Evolutionary conservation across 257 asterid species (phyloP).

Genomic region (Schizonepeta tenuifolia): DNA sequence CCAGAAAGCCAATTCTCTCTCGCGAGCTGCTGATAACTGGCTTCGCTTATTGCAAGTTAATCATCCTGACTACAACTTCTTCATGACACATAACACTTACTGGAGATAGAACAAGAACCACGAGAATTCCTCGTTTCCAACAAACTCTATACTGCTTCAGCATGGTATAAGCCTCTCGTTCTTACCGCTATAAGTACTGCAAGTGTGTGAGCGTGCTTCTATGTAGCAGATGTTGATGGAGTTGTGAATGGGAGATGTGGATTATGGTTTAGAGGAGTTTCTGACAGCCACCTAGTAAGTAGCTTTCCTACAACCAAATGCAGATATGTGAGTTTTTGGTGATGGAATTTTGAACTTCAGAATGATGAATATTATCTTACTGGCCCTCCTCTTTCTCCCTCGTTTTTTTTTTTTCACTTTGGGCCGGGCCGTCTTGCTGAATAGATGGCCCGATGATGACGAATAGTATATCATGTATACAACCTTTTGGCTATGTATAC

Average conservation of each 20-base stretch:
- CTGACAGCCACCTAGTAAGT: constrained; percentile 11
- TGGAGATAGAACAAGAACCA: constrained; percentile 43
- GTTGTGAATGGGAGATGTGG: constrained; percentile 10
- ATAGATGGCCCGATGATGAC: constrained; percentile 19
- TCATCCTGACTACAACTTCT: constrained; percentile 78
- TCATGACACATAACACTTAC: constrained; percentile 55
- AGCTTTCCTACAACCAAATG: constrained; percentile 21
- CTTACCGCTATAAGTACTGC: neutral
- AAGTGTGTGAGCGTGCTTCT: neutral
- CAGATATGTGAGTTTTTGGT: constrained; percentile 22
- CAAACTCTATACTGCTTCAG: neutral
- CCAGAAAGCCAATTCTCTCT: constrained; percentile 62
- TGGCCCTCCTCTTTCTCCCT: neutral
- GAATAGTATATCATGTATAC: constrained; percentile 33
- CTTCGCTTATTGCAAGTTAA: constrained; percentile 64
- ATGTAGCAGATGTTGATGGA: neutral
- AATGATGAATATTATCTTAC: neutral
- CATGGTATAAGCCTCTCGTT: neutral
- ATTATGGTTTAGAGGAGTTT: neutral
- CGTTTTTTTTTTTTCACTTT: neutral
- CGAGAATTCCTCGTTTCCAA: constrained; percentile 17
- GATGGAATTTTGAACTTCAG: constrained; percentile 22
- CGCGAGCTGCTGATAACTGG: constrained; percentile 78
- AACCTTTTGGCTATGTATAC: constrained; percentile 28
- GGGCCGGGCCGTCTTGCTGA: neutral